These are phyloP conservation scores for Trypanosoma caninum DNA, from an alignment of 208 protist species.

Conservation along the genomic window DNA sequence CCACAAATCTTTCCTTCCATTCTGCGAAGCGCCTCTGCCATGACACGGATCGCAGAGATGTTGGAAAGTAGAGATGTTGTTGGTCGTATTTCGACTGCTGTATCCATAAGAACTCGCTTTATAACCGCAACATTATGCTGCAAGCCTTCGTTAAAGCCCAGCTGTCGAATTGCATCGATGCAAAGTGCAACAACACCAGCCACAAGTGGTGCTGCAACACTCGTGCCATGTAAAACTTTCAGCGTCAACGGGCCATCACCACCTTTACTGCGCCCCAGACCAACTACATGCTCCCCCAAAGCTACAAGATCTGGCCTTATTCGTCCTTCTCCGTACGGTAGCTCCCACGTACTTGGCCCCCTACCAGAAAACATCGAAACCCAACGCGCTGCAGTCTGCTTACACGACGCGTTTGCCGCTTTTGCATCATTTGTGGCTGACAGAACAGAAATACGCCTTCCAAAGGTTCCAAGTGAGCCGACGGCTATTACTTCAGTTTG, in stretches of 20 bases:
- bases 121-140: slow-evolving; percentile 23
- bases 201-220: slow-evolving; percentile 94
- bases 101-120: slow-evolving; percentile 31
- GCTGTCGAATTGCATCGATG: slow-evolving; percentile 35
- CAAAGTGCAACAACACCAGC: slow-evolving; percentile 90
- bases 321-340: slow-evolving; percentile 91
- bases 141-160: not conserved
- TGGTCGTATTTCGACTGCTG: slow-evolving; percentile 18
- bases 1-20: not conserved
- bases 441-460: not conserved
- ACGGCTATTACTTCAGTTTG: slow-evolving; percentile 95
- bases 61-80: no score
- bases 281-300: slow-evolving; percentile 57
- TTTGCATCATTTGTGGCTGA: not conserved
- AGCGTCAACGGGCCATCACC: slow-evolving; percentile 11
- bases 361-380: slow-evolving; percentile 91
- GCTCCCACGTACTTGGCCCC: slow-evolving; percentile 93
- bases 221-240: slow-evolving; percentile 89
- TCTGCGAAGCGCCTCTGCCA: slow-evolving; percentile 6
- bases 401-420: not conserved
- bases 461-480: slow-evolving; percentile 43
- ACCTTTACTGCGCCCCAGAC: slow-evolving; percentile 16
- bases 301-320: slow-evolving; percentile 96
- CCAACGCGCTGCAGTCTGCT: not conserved
- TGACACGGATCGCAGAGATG: not conserved